These are phyloP conservation scores for Leishmania aethiopica DNA, from an alignment of 208 protist genomes.

Conservation along the genomic window DNA sequence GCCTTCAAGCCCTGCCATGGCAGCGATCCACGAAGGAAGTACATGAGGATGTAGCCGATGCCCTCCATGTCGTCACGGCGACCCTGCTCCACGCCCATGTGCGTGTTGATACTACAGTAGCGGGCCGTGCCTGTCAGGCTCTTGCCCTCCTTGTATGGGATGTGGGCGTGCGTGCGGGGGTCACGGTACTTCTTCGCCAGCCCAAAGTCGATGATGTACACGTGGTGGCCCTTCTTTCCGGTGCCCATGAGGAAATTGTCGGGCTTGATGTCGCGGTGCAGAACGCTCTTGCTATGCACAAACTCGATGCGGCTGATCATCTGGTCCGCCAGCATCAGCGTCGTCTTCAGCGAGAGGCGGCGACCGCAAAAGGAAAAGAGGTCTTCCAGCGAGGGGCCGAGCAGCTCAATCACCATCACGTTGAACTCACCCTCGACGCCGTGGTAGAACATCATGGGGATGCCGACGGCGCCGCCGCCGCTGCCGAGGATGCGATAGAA, in stretches of 20 bases:
- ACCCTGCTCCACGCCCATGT: constrained; percentile 97
- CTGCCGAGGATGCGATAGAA: constrained; percentile 89
- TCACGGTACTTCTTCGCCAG: constrained; percentile 99
- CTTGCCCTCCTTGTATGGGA: constrained; percentile 99
- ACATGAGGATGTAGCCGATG: constrained; percentile 99
- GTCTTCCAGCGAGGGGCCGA: constrained; percentile 92
- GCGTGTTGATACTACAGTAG: constrained; percentile 99
- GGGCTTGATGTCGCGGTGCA: constrained; percentile 96
- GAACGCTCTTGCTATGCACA: constrained; percentile 92
- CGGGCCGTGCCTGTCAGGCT: constrained; percentile 99
- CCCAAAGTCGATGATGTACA: constrained; percentile 99
- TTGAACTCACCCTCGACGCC: constrained; percentile 92
- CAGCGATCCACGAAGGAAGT: constrained; percentile 98
- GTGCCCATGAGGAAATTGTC: constrained; percentile 96
- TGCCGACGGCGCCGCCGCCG: constrained; percentile 76
- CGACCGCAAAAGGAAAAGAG: constrained; percentile 91
- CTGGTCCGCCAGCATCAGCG: constrained; percentile 93
- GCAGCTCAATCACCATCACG: constrained; percentile 95
- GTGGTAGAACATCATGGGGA: constrained; percentile 89
- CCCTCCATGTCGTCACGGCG: constrained; percentile 98
- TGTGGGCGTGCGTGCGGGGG: constrained; percentile 97
- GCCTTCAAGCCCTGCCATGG: constrained; percentile 98
- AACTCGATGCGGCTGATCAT: constrained; percentile 93
- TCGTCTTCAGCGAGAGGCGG: constrained; percentile 92
- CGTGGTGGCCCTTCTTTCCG: constrained; percentile 87